These are phyloP conservation scores for Halophytophthora polymorphica DNA, from an alignment of 352 stramenopile genomes.

Conservation along the genomic window DNA sequence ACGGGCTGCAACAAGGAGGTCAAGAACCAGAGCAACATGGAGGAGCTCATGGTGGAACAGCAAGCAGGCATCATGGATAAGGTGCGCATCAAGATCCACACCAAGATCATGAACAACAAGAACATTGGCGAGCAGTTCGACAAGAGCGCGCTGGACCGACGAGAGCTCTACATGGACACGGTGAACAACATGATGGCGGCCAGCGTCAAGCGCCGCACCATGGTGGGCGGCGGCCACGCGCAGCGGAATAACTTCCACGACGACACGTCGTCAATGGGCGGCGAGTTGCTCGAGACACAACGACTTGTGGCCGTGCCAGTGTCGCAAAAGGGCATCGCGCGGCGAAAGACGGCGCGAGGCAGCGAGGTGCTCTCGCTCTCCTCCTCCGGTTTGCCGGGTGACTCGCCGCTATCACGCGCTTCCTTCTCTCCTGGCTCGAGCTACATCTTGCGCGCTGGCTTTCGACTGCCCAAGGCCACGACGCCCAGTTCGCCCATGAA, in stretches of 20 bases:
- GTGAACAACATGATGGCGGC: constrained; percentile 73
- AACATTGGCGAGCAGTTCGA: constrained; percentile 88
- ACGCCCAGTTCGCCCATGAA: constrained; percentile 25
- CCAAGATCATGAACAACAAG: constrained; percentile 90
- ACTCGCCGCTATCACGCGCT: constrained; percentile 22
- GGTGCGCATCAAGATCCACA: constrained; percentile 68
- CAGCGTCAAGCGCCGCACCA: constrained; percentile 70
- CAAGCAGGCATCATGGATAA: constrained; percentile 68
- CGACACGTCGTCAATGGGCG: constrained; percentile 14
- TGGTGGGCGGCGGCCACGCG: constrained; percentile 20
- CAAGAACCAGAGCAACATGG: constrained; percentile 37
- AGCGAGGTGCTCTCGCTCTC: constrained; percentile 27
- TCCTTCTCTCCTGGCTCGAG: constrained; percentile 37
- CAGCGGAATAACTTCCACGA: constrained; percentile 21
- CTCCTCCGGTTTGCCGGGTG: constrained; percentile 24
- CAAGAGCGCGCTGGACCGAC: constrained; percentile 69
- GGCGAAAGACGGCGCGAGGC: constrained; percentile 27
- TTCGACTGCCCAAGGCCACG: constrained; percentile 49
- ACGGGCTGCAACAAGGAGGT: constrained; percentile 63
- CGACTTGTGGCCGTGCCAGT: constrained; percentile 26
- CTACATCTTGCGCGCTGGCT: constrained; percentile 55
- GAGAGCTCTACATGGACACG: constrained; percentile 79
- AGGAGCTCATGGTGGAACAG: constrained; percentile 66
- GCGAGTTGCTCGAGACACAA: constrained; percentile 51
- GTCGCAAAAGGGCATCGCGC: constrained; percentile 10